Evolutionary conservation across 129 eudicot species (phyloP).

Genomic region (Kitagawia praeruptora): DNA sequence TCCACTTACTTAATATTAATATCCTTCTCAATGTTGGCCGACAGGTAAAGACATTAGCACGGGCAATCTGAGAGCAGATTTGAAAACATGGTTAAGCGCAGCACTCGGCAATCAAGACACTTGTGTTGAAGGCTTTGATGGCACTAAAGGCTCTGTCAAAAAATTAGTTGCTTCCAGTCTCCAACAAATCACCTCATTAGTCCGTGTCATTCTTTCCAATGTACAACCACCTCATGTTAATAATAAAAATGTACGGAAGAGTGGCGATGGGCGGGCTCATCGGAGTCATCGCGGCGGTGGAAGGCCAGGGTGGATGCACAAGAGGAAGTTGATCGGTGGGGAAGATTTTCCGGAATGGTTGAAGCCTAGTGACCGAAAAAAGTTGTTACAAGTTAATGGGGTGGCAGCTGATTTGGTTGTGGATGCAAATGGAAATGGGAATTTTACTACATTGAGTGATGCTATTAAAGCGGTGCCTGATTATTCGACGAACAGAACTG

Average conservation of each 20-base stretch:
- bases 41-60: conserved; percentile 55
- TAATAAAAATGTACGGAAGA: background rate
- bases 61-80: conserved; percentile 51
- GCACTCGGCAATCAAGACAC: conserved; percentile 84
- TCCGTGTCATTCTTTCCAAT: conserved; percentile 40
- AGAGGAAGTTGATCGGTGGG: conserved; percentile 7
- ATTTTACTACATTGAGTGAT: conserved; percentile 47
- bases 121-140: conserved; percentile 87
- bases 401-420: conserved; percentile 51
- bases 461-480: conserved; percentile 56
- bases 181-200: conserved; percentile 43
- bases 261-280: background rate
- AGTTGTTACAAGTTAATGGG: conserved; percentile 33
- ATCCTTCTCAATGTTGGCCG: background rate
- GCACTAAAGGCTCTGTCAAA: conserved; percentile 53
- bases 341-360: conserved; percentile 61
- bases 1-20: background rate
- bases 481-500: conserved; percentile 28
- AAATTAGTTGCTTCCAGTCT: conserved; percentile 40
- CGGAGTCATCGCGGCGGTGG: background rate
- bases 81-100: conserved; percentile 77
- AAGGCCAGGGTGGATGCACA: conserved; percentile 14
- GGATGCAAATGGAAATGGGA: conserved; percentile 71
- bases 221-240: conserved; percentile 15
- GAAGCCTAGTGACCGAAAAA: conserved; percentile 40